Evolutionary conservation across 257 asterid species (phyloP), one percentile per base, ranked within the genome.

Genomic region (Leptodermis oblonga): DNA sequence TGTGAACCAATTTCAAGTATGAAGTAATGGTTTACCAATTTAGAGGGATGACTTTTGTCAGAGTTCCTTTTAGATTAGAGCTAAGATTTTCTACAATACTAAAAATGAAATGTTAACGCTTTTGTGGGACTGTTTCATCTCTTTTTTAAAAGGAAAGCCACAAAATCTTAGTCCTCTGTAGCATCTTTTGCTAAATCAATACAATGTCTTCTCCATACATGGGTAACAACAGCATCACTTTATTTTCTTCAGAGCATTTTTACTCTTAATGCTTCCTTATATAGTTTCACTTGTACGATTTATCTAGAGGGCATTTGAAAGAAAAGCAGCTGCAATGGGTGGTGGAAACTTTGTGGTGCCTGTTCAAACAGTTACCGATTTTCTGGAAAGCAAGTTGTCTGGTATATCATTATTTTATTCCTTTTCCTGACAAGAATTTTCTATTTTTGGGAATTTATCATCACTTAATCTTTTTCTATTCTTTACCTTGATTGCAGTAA

Each of bases 261-360:
- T 64, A 25, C 17, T 11, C 52, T 17, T 22, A 3, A 59, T 67
- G 65, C 36, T 65, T 42, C n/a, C 10, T 13, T 56, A 20, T 25
- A 60, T 14, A 17, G 28, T 62, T 46, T 67, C n/a, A 48, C 52
- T 64, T 72, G 34, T 48, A 28, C 52, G 48, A 51, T 28, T 18
- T 67, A 37, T 73, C 28, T 67, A 93, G 99, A 87, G 88, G 80
- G 68, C 68, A 65, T 83, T 87, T 0, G 99, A 93, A 75, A 86
- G 76, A 52, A 87, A 77, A 82, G 96, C 97, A 10, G 97, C 99
- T 72, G 15, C 54, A 48, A 77, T 93, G 95, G 99, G 99, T 1
- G 99, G 99, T n/a, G 99, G 99, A 65, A 77, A 83, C 77, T 93
- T 93, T 52, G 91, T 87, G 11, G 90, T 88, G 76, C 99, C 99